Evolutionary conservation across 371 early-diverging fungal genomes (phyloP).

Genomic region (Zychaea mexicana): DNA sequence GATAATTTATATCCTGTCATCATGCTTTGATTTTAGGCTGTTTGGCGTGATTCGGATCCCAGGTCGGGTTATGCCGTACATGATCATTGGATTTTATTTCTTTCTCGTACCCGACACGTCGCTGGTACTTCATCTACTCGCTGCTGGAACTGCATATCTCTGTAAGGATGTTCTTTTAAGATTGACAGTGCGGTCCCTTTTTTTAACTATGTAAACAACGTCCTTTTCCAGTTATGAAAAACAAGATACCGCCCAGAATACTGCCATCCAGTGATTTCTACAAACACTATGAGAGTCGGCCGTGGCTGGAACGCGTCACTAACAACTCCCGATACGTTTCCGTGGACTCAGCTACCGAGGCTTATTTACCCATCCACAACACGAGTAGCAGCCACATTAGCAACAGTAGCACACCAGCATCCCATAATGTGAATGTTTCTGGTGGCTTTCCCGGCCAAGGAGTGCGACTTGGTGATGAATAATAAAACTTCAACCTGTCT

Average conservation of each 20-base stretch:
- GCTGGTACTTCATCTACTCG: constrained; percentile 15
- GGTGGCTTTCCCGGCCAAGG: constrained; percentile 20
- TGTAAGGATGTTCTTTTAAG: constrained; percentile 11
- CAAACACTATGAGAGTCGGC: constrained; percentile 3
- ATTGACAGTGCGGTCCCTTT: neutral
- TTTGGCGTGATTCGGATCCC: constrained; percentile 33
- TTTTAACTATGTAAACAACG: too few relatives aligned
- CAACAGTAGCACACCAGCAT: neutral
- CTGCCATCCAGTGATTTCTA: constrained; percentile 8
- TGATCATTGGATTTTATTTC: constrained; percentile 23
- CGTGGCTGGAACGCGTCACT: constrained; percentile 7
- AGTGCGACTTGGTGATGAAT: constrained; percentile 19
- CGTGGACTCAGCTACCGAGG: constrained; percentile 8
- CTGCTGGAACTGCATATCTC: constrained; percentile 14
- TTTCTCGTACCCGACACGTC: constrained; percentile 27
- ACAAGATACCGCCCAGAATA: constrained; percentile 4
- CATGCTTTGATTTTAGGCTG: constrained; percentile 6
- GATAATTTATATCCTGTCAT: neutral
- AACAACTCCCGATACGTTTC: constrained; percentile 10
- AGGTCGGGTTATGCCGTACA: constrained; percentile 15
- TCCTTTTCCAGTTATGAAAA: constrained; percentile 1
- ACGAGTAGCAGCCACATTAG: neutral
- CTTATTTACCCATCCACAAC: constrained; percentile 11
- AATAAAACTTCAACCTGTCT: neutral
- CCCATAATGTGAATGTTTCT: neutral